Base-by-base conservation (phyloP, 2,329 filamentous ascomycete genomes). In the Cladorrhinum sp. region DNA sequence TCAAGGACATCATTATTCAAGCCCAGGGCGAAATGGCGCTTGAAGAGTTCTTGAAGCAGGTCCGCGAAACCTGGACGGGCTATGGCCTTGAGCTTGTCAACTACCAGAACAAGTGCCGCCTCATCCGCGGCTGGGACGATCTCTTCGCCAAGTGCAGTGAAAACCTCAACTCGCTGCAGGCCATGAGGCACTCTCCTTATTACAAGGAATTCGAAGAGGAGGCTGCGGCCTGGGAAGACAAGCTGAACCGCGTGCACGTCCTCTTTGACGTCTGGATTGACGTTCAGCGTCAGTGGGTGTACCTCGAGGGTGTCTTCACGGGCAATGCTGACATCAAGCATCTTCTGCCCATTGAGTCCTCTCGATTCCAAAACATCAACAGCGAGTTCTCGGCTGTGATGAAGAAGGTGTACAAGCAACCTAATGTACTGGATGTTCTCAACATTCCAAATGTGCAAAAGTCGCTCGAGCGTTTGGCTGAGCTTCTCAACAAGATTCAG, bases 181-280 rank as follows among this genome's bases (percentile, higher is more conserved):
- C 95, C 23, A 99, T 99, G 96, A 90, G 92, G 72, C 93, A 99
- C 75, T 99, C 95, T 4, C 95, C 95, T 0, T 99, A 99, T 76
- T 99, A 96, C 82, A 98, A 97, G 75, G 93, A 98, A 70, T 99
- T 99, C 64, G 95, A 99, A 73, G 95, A 99, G 69, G 95, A 99
- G 68, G 96, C 96, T 6, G 90, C 92, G 0, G 85, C 90, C 1
- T 99, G 95, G 95, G 96, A 99, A 76, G 96, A 99, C 76, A 96
- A 96, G 74, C 83, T 99, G 24, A 99, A 98, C 74, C 87, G 95
- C 50, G 92, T 99, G 2, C 95, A 99, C 72, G 92, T 99, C 16
- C 83, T 99, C 9, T 99, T 99, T 71, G 95, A 99, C 74, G 93
- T 99, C 16, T 99, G 96, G 96, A 99, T 99, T 69, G 96, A 99